Conservation (phyloP, 768 basidiomycete genomes). For the Collybia mongolica region DNA sequence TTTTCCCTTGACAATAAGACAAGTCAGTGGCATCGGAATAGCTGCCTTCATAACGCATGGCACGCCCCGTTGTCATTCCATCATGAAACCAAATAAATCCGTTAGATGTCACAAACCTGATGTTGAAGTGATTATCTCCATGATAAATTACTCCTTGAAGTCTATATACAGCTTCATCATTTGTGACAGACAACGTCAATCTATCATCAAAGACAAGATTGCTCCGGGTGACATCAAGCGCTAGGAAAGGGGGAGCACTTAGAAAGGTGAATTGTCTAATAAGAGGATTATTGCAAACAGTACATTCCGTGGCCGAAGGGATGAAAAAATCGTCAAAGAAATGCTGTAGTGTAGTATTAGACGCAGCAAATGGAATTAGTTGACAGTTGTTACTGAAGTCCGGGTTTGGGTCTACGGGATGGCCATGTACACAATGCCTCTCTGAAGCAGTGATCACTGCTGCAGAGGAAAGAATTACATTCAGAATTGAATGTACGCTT, state of each 20-base stretch:
- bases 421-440: not conserved
- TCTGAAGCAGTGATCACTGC: not conserved
- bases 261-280: not conserved
- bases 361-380: not conserved
- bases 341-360: not conserved
- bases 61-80: no score
- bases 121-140: slow-evolving; percentile 2
- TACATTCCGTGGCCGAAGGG: not conserved
- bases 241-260: not conserved
- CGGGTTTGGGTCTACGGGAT: not conserved
- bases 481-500: slow-evolving; percentile 1
- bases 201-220: not conserved
- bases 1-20: no score
- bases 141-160: slow-evolving; percentile 8
- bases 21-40: no score
- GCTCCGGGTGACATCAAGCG: not conserved
- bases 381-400: not conserved
- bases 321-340: not conserved
- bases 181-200: not conserved
- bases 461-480: not conserved
- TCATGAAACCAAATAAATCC: no score
- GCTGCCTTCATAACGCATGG: no score
- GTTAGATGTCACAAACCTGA: not conserved
- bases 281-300: not conserved
- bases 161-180: no score